Conservation (phyloP, 139 green algal genomes). For the Penium margaritaceum region DNA sequence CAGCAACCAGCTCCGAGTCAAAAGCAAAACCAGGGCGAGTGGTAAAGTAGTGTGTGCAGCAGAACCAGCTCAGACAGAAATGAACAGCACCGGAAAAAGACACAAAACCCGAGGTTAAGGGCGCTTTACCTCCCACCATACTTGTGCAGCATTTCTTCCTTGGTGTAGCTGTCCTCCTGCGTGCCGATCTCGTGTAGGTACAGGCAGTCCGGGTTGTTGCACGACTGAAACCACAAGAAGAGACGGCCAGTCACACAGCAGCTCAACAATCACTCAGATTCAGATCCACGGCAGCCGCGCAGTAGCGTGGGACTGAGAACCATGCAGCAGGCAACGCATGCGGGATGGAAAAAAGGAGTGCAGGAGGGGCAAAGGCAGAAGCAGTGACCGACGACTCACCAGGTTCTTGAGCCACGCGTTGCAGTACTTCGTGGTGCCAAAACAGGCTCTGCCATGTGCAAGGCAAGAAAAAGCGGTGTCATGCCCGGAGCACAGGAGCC, state of each 20-base stretch:
- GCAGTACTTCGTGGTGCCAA: conserved; percentile 94
- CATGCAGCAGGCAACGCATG: no score
- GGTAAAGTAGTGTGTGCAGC: no score
- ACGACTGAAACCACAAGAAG: conserved; percentile 43
- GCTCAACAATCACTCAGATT: background rate
- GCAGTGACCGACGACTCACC: no score
- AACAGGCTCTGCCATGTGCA: conserved; percentile 73
- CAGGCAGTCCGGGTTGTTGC: conserved; percentile 82
- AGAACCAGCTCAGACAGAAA: no score
- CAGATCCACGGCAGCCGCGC: background rate
- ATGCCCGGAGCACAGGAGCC: no score
- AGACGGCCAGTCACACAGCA: no score
- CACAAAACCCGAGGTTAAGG: background rate
- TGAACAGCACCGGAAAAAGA: no score
- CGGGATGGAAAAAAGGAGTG: no score
- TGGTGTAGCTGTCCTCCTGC: conserved; percentile 76
- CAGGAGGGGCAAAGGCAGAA: no score
- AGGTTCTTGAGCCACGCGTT: conserved; percentile 81
- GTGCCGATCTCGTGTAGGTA: conserved; percentile 80
- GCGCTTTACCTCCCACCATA: conserved; percentile 28
- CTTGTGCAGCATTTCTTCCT: conserved; percentile 61
- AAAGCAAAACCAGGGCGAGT: no score
- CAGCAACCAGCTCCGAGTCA: no score
- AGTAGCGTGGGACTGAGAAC: background rate
- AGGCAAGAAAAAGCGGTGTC: no score